These are phyloP conservation scores for Eucalyptus sp. DNA, from an alignment of 345 rosid species.

Conservation along the genomic window DNA sequence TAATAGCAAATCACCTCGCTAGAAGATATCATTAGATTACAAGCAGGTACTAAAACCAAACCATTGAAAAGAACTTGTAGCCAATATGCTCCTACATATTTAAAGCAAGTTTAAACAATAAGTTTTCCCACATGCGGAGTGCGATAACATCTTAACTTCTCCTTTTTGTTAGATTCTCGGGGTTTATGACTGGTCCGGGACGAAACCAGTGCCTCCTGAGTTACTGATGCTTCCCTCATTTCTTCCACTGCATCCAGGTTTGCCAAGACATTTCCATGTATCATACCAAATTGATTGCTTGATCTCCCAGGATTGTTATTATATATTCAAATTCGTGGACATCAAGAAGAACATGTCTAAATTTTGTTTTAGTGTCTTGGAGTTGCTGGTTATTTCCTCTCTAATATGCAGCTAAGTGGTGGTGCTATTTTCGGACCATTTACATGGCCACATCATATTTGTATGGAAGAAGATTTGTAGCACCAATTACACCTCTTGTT, in stretches of 20 bases:
- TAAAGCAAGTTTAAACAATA: too few relatives aligned
- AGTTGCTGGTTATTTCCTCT: too few relatives aligned
- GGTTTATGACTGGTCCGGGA: neutral
- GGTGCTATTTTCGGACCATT: neutral
- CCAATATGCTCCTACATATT: too few relatives aligned
- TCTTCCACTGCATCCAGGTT: neutral
- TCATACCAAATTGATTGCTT: neutral
- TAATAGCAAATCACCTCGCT: too few relatives aligned
- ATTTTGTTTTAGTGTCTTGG: too few relatives aligned
- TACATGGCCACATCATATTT: neutral
- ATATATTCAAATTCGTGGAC: rapidly evolving
- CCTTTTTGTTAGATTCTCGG: neutral
- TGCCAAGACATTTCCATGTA: neutral
- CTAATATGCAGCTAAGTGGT: neutral
- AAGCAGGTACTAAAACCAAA: too few relatives aligned
- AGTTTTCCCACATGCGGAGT: too few relatives aligned
- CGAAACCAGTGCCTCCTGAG: neutral
- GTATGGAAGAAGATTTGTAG: neutral
- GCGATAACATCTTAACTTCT: too few relatives aligned
- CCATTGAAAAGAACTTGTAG: too few relatives aligned
- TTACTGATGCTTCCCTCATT: neutral
- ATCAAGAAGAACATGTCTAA: too few relatives aligned
- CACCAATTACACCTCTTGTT: neutral
- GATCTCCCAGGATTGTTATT: neutral
- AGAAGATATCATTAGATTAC: too few relatives aligned